Evolutionary conservation across 805 yeast genomes (phyloP).

Genomic region (Candida chilensis): DNA sequence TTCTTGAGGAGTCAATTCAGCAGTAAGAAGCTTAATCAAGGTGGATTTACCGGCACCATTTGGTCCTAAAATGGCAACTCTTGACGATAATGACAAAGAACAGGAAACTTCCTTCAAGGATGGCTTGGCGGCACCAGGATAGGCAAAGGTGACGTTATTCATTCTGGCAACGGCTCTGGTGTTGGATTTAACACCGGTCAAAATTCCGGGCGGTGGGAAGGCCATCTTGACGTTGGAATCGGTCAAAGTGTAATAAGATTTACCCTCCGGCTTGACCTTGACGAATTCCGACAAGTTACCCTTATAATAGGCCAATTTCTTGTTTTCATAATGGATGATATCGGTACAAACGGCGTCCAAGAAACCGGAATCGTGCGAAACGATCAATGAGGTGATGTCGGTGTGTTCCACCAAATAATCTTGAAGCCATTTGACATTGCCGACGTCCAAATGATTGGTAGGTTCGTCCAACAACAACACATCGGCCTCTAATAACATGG

Average conservation of each 20-base stretch:
- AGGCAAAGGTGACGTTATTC: slow-evolving; percentile 75
- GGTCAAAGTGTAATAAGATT: slow-evolving; percentile 87
- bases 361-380: slow-evolving; percentile 97
- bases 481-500: slow-evolving; percentile 96
- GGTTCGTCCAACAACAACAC: slow-evolving; percentile 94
- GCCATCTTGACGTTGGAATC: slow-evolving; percentile 93
- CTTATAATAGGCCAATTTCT: slow-evolving; percentile 89
- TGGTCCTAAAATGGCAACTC: slow-evolving; percentile 95
- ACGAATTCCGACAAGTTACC: slow-evolving; percentile 94
- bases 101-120: slow-evolving; percentile 74
- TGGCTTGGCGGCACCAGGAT: slow-evolving; percentile 86
- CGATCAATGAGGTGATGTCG: slow-evolving; percentile 88
- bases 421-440: slow-evolving; percentile 89
- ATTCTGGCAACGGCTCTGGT: slow-evolving; percentile 91
- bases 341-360: slow-evolving; percentile 94
- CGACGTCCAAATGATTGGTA: slow-evolving; percentile 94
- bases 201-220: slow-evolving; percentile 96
- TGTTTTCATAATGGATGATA: slow-evolving; percentile 92
- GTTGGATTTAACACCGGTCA: slow-evolving; percentile 93
- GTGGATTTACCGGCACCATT: slow-evolving; percentile 99
- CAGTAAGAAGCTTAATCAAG: slow-evolving; percentile 86
- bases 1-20: slow-evolving; percentile 74
- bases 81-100: slow-evolving; percentile 88
- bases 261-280: slow-evolving; percentile 89
- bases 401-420: slow-evolving; percentile 77